Base-by-base conservation (phyloP, 192 early-diverging fungal genomes). In the Oehlia diaphana region DNA sequence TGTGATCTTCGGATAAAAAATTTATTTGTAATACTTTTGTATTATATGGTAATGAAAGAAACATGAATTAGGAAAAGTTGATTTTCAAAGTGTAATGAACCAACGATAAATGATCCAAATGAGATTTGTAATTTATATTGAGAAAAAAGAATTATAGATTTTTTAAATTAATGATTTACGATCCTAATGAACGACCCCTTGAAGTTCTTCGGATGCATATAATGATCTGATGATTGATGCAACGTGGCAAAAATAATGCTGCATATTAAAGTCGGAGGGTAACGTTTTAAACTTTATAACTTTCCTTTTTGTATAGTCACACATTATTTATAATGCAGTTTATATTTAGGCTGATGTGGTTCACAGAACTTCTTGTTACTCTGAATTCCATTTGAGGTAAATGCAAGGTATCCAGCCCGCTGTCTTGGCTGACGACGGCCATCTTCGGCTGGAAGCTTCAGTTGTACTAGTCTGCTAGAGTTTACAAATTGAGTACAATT, bases 321-420 rank as follows among this genome's bases (percentile, higher is more conserved):
- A 58, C 53, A 58, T 58, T 58, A 58, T 58, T 58, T 58, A 58
- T 21, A 21, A 58, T 58, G 53, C 53, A 58, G 53, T 58, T 58
- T 58, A 21, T 14, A 13, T 66, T 66, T 66, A 26, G 64, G 64
- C n/a, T 65, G 23, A 65, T 28, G 64, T 28, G 14, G 10, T 31
- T 66, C 64, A 31, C n/a, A 26, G 23, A 66, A 31, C 64, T 33
- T 66, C 26, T 66, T 12, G 64, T 66, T 66, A 66, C 64, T 66
- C 64, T 14, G 19, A 66, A 31, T 66, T 66, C 64, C 64, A 14
- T 66, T 66, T 66, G 23, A 66, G 64, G 26, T 21, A 66, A 66
- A 66, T 66, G 64, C 64, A 66, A 63, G 64, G 64, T 66, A 33
- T 28, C 64, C 31, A 66, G 64, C 31, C 64, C 64, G 21, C 23